Evolutionary conservation across 768 basidiomycete genomes (phyloP), one percentile per base, ranked within the genome.

Genomic region (Lactifluus subvellereus): DNA sequence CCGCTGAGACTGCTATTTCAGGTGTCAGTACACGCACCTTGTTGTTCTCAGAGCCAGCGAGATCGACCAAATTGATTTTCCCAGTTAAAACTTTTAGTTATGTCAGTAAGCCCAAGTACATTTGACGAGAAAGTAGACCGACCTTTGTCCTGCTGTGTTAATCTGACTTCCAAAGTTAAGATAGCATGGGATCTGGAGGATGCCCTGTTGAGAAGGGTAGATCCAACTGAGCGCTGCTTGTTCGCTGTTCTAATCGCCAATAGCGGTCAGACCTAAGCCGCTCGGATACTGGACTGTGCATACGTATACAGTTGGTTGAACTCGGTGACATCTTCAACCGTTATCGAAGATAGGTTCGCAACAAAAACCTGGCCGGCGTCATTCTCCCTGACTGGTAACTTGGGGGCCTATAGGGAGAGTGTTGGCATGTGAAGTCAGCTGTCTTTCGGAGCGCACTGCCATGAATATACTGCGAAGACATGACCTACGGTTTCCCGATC

Each of bases 41-140:
- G 73, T 94, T 94, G 70, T 94, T 94, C 75, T 95, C 93, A 0
- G 89, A 92, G 32, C 93, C 93, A 18, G 93, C 93, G 32, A 95
- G 80, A 74, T 95, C 93, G 11, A 94, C 90, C 9, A 94, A 81
- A 66, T 91, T 91, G 59, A 94, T 86, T 72, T 88, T 91, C 10
- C 91, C 91, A 2, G 79, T 81, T 54, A 87, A 71, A 48, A 81
- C 90, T 63, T 20, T 14, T 4, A 32, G 37, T 16, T 14, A 54
- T 40, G 35, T 59, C 33, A 58, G 35, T 30, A n/a, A 48, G 18
- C 35, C 22, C 11, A 16, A 48, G 14, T 10, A 48, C 27, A 33
- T 6, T 30, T n/a, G 42, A 50, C 37, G 8, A 43, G 35, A 33
- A 58, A 47, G 8, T 32, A 9, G 0, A 75, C 81, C 6, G 67